These are phyloP conservation scores for Skeletonema costatum DNA, from an alignment of 108 stramenopile genomes.

Conservation along the genomic window DNA sequence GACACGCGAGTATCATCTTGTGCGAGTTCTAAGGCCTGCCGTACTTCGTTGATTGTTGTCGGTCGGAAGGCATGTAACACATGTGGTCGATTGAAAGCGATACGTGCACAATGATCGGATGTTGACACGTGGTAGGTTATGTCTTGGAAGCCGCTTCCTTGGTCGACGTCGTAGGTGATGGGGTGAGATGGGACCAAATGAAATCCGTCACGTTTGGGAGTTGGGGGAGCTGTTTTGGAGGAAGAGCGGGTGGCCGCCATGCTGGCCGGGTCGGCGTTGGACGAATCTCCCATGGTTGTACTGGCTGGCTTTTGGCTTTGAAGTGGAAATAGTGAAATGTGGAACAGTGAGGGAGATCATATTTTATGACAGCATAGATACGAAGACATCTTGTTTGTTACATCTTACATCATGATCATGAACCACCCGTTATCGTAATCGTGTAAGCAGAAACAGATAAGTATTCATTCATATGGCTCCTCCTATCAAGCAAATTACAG, in stretches of 20 bases:
- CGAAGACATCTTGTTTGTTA: no score
- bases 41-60: slow-evolving; percentile 90
- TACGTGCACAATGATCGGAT: slow-evolving; percentile 68
- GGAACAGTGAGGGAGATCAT: no score
- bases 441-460: no score
- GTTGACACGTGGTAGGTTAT: slow-evolving; percentile 81
- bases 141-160: slow-evolving; percentile 52
- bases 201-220: slow-evolving; percentile 79
- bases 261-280: slow-evolving; percentile 49
- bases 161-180: slow-evolving; percentile 66
- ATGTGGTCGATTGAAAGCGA: slow-evolving; percentile 88
- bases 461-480: no score
- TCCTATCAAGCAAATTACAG: no score
- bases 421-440: no score
- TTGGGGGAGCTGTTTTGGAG: slow-evolving; percentile 74
- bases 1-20: slow-evolving; percentile 80
- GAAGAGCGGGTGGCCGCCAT: slow-evolving; percentile 79
- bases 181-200: slow-evolving; percentile 65
- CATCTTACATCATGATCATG: no score
- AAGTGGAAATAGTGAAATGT: no score
- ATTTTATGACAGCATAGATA: no score
- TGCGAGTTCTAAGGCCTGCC: slow-evolving; percentile 79
- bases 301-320: no score
- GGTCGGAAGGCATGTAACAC: slow-evolving; percentile 94
- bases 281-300: background rate